Conservation (phyloP, 257 asterid species). For the Ophiorrhiza pumila region DNA sequence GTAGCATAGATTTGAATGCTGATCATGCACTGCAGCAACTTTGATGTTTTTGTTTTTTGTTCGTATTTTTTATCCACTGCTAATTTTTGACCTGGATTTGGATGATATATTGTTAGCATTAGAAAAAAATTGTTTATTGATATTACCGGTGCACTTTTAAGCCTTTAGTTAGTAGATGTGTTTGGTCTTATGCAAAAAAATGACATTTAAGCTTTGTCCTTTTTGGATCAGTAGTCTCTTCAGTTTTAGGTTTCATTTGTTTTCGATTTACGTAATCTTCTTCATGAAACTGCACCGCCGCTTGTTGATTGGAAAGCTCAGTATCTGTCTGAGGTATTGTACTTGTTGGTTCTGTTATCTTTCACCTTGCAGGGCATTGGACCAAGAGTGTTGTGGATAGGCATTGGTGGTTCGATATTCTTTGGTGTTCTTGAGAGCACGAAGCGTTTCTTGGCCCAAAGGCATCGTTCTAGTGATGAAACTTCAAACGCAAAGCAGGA, state of each 20-base stretch:
- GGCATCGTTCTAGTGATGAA: slow-evolving; percentile 39
- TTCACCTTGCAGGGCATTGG: slow-evolving; percentile 60
- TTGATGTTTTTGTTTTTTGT: not conserved
- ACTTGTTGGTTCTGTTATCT: not conserved
- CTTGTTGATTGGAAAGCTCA: not conserved
- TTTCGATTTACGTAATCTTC: not conserved
- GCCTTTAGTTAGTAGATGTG: not conserved
- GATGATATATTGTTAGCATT: not conserved
- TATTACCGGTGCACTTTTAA: not conserved
- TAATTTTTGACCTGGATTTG: not conserved
- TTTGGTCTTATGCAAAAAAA: not conserved
- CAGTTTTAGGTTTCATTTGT: not conserved
- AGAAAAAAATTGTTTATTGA: not conserved
- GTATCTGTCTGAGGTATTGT: not conserved
- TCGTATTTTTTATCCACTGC: not conserved
- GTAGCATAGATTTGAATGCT: no score
- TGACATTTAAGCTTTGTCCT: not conserved
- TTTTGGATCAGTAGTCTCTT: not conserved
- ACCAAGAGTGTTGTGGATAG: slow-evolving; percentile 98
- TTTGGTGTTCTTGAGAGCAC: slow-evolving; percentile 90
- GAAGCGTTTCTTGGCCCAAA: slow-evolving; percentile 60
- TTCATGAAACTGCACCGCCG: not conserved
- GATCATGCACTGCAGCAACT: no score
- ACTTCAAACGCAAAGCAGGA: slow-evolving; percentile 33
- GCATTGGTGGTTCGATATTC: slow-evolving; percentile 96